Evolutionary conservation across 441 rosid species (phyloP), one percentile per base, ranked within the genome.

Genomic region (Eutrema salsugineum): DNA sequence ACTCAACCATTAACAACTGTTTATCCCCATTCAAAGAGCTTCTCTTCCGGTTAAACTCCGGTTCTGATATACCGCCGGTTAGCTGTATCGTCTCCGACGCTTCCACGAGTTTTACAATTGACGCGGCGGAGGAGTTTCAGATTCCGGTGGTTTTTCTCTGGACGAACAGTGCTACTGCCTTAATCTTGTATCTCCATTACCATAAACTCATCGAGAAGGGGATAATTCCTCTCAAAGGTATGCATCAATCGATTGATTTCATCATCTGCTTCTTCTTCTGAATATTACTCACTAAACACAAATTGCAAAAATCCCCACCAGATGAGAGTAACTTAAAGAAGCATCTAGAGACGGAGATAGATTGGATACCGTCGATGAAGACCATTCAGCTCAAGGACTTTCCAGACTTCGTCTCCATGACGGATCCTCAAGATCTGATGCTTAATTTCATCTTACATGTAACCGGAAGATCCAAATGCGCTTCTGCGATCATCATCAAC

Each of bases 371-470:
- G 0, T 78, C 78, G 2, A 70, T 81, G 71, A 54, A 76, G 44
- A 70, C 57, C 0, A 73, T 85, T n/a, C 62, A 50, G 7, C 70
- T 88, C 9, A 83, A 55, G 32, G 87, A 88, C 38, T 46, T 85
- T 1, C 91, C 91, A 1, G 81, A 65, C 35, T 83, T 84, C 56
- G 7, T 85, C 2, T 61, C 84, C 39, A 81, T 84, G 11, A 86
- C 81, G 6, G 53, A 86, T 35, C 73, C 61, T 11, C n/a, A 81
- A 47, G 78, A 62, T 3, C 9, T 24, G 1, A 68, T 82, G 85
- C 1, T 88, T 0, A 28, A 79, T 2, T 86, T 68, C 43, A 0
- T 72, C 22, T 0, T 16, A 0, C 7, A 10, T 0, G 81, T 78
- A 22, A 46, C 54, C 6, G 57, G 44, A 24, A 69, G 82, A 71